A percentile compares a stretch with the other conserved stretches of the same genome.
phyloP scores from a whole-genome alignment of 208 protist species.

The Blechomonas ayalai region DNA sequence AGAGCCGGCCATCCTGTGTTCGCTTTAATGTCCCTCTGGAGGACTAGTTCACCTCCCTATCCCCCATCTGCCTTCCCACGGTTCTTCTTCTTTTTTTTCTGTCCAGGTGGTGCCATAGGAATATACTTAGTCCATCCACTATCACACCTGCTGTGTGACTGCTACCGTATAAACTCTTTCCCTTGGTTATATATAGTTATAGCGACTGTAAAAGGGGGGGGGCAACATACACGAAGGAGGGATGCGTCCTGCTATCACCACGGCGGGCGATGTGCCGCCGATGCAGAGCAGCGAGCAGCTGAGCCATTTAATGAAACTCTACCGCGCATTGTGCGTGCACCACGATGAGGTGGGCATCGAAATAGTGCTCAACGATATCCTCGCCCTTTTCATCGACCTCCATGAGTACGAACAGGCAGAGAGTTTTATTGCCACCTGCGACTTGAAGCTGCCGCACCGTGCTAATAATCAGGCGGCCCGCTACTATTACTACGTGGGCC shows the following conservation, averaged over 20 bases:
- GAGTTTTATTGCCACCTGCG: constrained; percentile 76
- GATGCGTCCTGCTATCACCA: constrained; percentile 15
- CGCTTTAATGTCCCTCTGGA: neutral
- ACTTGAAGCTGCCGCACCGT: constrained; percentile 71
- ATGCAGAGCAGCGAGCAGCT: constrained; percentile 29
- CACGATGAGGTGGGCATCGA: constrained; percentile 86
- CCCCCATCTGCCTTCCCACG: neutral
- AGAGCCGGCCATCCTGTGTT: neutral
- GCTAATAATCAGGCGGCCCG: constrained; percentile 92
- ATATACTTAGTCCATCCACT: too few species aligned
- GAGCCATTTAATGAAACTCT: constrained; percentile 67
- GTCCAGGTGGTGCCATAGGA: neutral
- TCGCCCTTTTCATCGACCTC: constrained; percentile 61
- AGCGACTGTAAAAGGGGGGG: neutral
- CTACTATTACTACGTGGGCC: constrained; percentile 94
- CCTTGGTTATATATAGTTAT: neutral
- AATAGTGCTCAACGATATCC: constrained; percentile 81
- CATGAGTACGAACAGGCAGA: constrained; percentile 82
- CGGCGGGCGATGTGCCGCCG: neutral
- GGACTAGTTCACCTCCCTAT: neutral
- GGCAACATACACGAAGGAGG: too few species aligned
- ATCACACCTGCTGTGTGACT: neutral
- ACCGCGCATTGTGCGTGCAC: constrained; percentile 73
- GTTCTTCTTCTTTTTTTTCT: constrained; percentile 1
- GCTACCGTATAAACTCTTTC: neutral